A percentile compares a stretch with the other conserved stretches of the same genome.
These are phyloP conservation scores for Candida tibetensis DNA, from an alignment of 805 yeast genomes.

Conservation along the genomic window DNA sequence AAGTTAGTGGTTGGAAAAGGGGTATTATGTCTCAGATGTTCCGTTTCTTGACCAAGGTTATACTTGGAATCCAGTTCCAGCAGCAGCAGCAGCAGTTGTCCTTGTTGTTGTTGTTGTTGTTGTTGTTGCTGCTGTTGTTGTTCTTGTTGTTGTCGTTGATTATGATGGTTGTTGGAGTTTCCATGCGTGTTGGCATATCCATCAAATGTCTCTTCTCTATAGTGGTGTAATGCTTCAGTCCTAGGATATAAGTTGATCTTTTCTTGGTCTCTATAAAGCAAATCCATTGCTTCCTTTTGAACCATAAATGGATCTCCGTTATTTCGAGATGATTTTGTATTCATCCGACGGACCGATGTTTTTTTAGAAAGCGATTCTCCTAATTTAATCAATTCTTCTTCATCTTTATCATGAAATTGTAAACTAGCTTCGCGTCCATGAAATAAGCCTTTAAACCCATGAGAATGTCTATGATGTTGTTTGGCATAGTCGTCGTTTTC, in stretches of 20 bases:
- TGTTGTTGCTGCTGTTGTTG: too few species aligned
- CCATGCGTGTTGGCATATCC: slow-evolving; percentile 18
- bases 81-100: too few species aligned
- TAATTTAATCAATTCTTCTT: slow-evolving; percentile 32
- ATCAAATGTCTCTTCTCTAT: slow-evolving; percentile 27
- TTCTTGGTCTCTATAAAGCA: slow-evolving; percentile 18
- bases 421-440: slow-evolving; percentile 7
- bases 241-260: slow-evolving; percentile 2
- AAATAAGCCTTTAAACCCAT: slow-evolving; percentile 5
- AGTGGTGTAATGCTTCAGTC: slow-evolving; percentile 10
- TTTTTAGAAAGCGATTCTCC: slow-evolving; percentile 37
- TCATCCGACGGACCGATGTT: slow-evolving; percentile 26
- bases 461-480: neutral
- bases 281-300: slow-evolving; percentile 20
- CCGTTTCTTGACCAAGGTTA: neutral
- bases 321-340: slow-evolving; percentile 1
- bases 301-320: slow-evolving; percentile 1
- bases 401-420: slow-evolving; percentile 13
- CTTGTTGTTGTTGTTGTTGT: too few species aligned
- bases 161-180: neutral
- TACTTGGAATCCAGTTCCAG: too few species aligned
- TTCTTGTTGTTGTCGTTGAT: too few species aligned
- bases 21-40: neutral
- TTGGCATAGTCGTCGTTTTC: neutral
- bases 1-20: neutral